phyloP scores from a whole-genome alignment of 257 asterid species.

The Echites panduratus region DNA sequence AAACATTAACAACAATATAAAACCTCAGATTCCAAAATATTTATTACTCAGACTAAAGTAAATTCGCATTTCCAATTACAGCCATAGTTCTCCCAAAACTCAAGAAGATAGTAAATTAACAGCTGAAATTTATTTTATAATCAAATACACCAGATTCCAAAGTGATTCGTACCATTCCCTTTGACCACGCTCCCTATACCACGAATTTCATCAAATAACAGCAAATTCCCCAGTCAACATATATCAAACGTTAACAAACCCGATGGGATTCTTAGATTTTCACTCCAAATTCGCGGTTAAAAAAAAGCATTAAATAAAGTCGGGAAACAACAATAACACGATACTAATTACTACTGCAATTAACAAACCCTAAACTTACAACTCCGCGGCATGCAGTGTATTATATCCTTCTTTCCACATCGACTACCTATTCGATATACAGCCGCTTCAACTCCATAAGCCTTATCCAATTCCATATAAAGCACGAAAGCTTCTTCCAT shows the following conservation, averaged over 20 bases:
- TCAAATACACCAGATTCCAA: background rate
- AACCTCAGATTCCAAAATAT: background rate
- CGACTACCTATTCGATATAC: constrained; percentile 58
- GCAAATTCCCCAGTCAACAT: background rate
- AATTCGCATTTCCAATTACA: background rate
- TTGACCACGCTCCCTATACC: background rate
- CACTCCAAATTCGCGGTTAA: constrained; percentile 11
- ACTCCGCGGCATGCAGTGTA: constrained; percentile 50
- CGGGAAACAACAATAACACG: constrained; percentile 14
- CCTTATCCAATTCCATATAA: constrained; percentile 19
- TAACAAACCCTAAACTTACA: constrained; percentile 70
- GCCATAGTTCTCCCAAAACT: background rate
- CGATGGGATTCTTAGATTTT: constrained; percentile 9
- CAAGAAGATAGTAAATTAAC: background rate
- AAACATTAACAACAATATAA: background rate
- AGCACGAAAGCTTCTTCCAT: constrained; percentile 41
- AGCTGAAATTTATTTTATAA: constrained; percentile 12
- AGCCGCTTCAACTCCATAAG: constrained; percentile 48
- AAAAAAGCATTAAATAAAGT: constrained; percentile 2
- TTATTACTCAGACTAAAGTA: background rate
- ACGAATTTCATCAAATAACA: background rate
- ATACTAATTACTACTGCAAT: constrained; percentile 21
- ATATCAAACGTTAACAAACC: background rate
- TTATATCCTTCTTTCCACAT: constrained; percentile 38
- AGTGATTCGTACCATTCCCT: background rate